A percentile compares a stretch with the other conserved stretches of the same genome.
Conservation (phyloP, 768 basidiomycete genomes). For the Panus rudis region DNA sequence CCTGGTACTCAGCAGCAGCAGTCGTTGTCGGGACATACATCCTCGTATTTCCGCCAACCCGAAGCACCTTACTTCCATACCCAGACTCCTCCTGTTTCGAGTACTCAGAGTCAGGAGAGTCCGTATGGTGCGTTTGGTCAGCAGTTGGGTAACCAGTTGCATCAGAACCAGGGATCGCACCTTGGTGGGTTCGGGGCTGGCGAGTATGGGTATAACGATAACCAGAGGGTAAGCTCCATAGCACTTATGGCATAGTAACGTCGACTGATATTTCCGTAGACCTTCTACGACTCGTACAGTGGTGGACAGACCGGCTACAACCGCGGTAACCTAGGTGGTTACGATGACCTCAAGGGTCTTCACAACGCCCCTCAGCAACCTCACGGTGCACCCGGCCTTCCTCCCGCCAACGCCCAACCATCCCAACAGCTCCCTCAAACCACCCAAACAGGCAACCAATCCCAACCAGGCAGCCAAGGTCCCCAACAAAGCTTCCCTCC, state of each 20-base stretch:
- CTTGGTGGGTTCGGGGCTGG: slow-evolving; percentile 48
- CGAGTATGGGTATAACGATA: slow-evolving; percentile 67
- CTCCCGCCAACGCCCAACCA: slow-evolving; percentile 43
- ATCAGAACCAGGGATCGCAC: slow-evolving; percentile 47
- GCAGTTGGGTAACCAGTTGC: slow-evolving; percentile 43
- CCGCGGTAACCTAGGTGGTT: slow-evolving; percentile 56
- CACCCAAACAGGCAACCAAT: slow-evolving; percentile 42
- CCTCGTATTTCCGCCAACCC: slow-evolving; percentile 69
- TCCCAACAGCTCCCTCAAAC: slow-evolving; percentile 48
- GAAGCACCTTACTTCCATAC: slow-evolving; percentile 73
- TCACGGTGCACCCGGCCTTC: slow-evolving; percentile 41
- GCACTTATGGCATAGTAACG: not conserved
- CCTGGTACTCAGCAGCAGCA: slow-evolving; percentile 25
- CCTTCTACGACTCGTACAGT: slow-evolving; percentile 71
- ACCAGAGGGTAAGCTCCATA: slow-evolving; percentile 46
- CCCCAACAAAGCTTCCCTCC: slow-evolving; percentile 61
- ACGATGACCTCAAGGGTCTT: slow-evolving; percentile 72
- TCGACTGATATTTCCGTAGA: slow-evolving; percentile 28
- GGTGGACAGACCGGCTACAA: slow-evolving; percentile 62
- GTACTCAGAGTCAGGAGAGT: slow-evolving; percentile 52
- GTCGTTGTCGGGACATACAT: slow-evolving; percentile 38
- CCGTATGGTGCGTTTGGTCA: slow-evolving; percentile 66
- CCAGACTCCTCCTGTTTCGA: slow-evolving; percentile 57
- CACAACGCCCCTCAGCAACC: slow-evolving; percentile 46
- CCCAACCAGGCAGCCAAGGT: slow-evolving; percentile 54